phyloP scores from a whole-genome alignment of 192 early-diverging fungal species.

The Linnemannia zychae region DNA sequence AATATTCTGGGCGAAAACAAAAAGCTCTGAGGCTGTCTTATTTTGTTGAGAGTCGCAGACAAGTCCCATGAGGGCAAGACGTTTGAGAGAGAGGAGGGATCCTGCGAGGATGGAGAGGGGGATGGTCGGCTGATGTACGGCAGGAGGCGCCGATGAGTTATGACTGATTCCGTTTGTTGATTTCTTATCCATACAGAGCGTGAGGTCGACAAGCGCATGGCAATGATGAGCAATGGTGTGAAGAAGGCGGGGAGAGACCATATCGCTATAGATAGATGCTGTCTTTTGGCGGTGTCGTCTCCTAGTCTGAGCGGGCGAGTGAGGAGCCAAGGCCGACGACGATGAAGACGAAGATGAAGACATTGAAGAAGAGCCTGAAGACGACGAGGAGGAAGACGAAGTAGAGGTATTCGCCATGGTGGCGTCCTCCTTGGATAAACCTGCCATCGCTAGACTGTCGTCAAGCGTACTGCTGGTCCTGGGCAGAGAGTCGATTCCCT shows the following conservation, averaged over 20 bases:
- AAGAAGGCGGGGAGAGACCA: conserved; percentile 48
- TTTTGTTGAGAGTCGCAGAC: conserved; percentile 35
- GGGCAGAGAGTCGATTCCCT: conserved; percentile 31
- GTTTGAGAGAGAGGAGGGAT: conserved; percentile 29
- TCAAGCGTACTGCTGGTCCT: conserved; percentile 11
- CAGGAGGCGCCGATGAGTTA: background rate
- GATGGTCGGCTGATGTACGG: conserved; percentile 30
- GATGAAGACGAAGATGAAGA: conserved; percentile 7
- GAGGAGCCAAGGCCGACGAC: background rate
- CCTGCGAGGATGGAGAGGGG: conserved; percentile 52
- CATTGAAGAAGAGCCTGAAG: conserved; percentile 1
- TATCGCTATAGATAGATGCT: conserved; percentile 44
- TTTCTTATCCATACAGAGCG: conserved; percentile 48
- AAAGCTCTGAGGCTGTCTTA: conserved; percentile 47
- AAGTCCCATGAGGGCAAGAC: conserved; percentile 45
- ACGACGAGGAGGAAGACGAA: conserved; percentile 16
- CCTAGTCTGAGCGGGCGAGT: conserved; percentile 11
- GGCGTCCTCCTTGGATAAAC: conserved; percentile 20
- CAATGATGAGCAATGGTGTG: conserved; percentile 47
- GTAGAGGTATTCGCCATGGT: background rate
- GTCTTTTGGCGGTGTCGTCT: conserved; percentile 51
- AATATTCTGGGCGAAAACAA: conserved; percentile 32
- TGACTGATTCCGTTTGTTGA: background rate
- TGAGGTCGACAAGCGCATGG: conserved; percentile 48
- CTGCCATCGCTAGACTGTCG: conserved; percentile 10